phyloP scores from a whole-genome alignment of 306 rosid genomes.

The Acacia crassicarpa region DNA sequence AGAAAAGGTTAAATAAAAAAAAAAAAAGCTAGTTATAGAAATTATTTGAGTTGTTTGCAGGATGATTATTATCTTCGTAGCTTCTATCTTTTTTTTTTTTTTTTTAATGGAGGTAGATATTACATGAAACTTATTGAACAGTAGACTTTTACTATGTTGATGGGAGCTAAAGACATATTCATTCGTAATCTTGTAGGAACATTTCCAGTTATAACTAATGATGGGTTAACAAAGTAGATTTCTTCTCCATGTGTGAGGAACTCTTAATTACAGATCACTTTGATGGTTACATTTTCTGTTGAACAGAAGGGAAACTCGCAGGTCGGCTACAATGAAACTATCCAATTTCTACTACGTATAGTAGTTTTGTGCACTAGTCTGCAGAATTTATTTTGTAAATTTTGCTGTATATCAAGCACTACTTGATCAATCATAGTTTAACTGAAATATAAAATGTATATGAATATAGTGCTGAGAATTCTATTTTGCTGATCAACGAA shows the following conservation, averaged over 20 bases:
- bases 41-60: neutral
- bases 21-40: neutral
- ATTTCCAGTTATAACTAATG: neutral
- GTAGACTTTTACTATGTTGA: neutral
- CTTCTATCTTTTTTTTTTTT: neutral
- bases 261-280: neutral
- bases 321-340: neutral
- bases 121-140: neutral
- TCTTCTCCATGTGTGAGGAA: neutral
- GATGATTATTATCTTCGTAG: neutral
- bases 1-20: conserved; percentile 8
- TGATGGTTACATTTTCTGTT: neutral
- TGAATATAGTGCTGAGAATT: neutral
- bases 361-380: neutral
- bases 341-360: neutral
- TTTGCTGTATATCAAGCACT: neutral
- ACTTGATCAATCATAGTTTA: neutral
- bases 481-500: neutral
- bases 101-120: neutral
- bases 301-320: neutral
- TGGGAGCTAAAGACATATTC: neutral
- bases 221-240: neutral
- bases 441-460: neutral
- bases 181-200: neutral
- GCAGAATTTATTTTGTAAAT: neutral